phyloP scores from a whole-genome alignment of 1,284 basidiomycete species.

The Marasmius tenuissimus region DNA sequence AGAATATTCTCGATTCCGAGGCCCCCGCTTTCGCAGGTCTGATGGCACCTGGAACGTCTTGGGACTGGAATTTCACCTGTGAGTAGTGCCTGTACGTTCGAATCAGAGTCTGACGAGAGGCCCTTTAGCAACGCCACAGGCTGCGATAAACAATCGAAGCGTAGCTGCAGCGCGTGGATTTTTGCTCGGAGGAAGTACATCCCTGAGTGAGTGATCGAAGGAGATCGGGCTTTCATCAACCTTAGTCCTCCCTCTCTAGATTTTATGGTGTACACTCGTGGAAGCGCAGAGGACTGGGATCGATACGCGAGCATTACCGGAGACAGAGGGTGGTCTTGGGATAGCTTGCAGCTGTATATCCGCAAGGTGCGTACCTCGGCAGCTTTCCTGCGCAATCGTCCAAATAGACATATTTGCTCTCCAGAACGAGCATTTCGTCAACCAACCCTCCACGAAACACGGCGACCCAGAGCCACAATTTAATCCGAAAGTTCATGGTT shows the following conservation, averaged over 20 bases:
- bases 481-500: slow-evolving; percentile 13
- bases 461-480: slow-evolving; percentile 11
- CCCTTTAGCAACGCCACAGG: slow-evolving; percentile 24
- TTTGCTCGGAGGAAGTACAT: slow-evolving; percentile 37
- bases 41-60: slow-evolving; percentile 14
- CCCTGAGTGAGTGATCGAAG: slow-evolving; percentile 30
- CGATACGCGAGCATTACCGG: slow-evolving; percentile 34
- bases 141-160: slow-evolving; percentile 26
- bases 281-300: slow-evolving; percentile 39
- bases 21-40: slow-evolving; percentile 19
- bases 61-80: slow-evolving; percentile 35
- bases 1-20: slow-evolving; percentile 15
- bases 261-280: slow-evolving; percentile 39
- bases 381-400: neutral
- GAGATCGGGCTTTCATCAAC: no score
- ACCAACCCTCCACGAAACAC: neutral
- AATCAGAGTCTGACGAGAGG: no score
- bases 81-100: no score
- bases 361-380: slow-evolving; percentile 25
- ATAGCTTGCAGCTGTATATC: slow-evolving; percentile 33
- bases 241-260: slow-evolving; percentile 23
- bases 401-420: neutral
- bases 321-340: slow-evolving; percentile 43
- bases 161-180: slow-evolving; percentile 31
- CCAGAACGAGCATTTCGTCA: slow-evolving; percentile 10